phyloP scores from a whole-genome alignment of 1,284 basidiomycete genomes.

The Mycena sp. region DNA sequence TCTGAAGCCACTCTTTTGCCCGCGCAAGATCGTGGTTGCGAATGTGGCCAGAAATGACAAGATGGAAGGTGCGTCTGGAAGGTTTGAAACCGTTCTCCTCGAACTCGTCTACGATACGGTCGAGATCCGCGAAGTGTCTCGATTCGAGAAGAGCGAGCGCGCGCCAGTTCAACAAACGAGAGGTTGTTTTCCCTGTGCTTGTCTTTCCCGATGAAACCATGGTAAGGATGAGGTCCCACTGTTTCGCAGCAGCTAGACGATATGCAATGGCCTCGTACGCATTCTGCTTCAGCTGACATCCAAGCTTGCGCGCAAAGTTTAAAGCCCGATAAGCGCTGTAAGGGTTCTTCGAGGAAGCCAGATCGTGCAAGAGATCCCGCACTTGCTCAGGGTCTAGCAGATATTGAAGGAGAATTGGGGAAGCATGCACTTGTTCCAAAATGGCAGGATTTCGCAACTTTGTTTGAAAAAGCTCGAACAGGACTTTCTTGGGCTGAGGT shows the following conservation, averaged over 20 bases:
- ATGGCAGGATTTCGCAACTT: conserved; percentile 2
- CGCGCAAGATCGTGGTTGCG: conserved; percentile 70
- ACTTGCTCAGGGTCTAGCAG: conserved; percentile 49
- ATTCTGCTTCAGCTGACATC: conserved; percentile 57
- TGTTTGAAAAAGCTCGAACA: conserved; percentile 14
- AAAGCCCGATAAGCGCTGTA: conserved; percentile 51
- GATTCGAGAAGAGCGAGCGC: conserved; percentile 65
- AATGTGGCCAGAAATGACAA: conserved; percentile 70
- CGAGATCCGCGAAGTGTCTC: conserved; percentile 56
- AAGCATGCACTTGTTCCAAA: conserved; percentile 1
- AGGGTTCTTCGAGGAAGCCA: conserved; percentile 53
- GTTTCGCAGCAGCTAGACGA: conserved; percentile 52
- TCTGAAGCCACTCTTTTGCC: conserved; percentile 59
- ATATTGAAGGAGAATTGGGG: conserved; percentile 15
- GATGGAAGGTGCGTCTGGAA: conserved; percentile 69
- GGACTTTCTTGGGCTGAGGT: neutral
- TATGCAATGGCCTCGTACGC: conserved; percentile 67
- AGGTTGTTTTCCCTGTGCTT: conserved; percentile 57
- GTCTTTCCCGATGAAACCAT: conserved; percentile 56
- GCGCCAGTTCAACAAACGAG: conserved; percentile 74
- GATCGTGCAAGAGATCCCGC: conserved; percentile 52
- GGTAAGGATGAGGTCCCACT: conserved; percentile 61
- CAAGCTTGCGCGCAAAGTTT: conserved; percentile 56
- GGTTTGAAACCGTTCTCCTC: conserved; percentile 53
- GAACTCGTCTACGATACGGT: conserved; percentile 60